Conservation (phyloP, 345 rosid genomes). For the Sisymbrium altissimum region DNA sequence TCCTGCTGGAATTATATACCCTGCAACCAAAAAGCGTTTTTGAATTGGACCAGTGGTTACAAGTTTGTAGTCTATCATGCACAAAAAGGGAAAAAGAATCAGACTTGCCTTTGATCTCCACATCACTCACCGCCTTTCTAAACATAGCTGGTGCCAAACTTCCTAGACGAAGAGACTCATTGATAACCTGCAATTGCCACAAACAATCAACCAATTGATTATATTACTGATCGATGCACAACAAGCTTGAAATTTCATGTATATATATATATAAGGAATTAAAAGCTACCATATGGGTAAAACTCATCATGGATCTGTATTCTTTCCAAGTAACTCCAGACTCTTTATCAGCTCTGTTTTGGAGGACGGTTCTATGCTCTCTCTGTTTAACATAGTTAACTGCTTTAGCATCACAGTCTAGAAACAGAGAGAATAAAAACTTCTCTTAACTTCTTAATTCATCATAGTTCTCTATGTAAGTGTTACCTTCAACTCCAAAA, state of each 20-base stretch:
- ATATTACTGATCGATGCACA: neutral
- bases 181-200: slow-evolving; percentile 35
- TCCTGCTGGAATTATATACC: slow-evolving; percentile 43
- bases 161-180: slow-evolving; percentile 45
- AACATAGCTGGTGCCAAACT: slow-evolving; percentile 37
- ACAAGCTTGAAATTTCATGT: neutral
- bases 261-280: neutral
- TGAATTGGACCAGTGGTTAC: neutral
- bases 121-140: slow-evolving; percentile 38
- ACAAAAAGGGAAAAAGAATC: neutral
- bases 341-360: slow-evolving; percentile 19
- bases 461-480: neutral
- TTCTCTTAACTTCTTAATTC: neutral
- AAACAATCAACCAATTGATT: neutral
- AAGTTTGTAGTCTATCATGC: neutral
- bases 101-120: slow-evolving; percentile 34
- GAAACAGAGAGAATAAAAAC: neutral
- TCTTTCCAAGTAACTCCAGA: slow-evolving; percentile 32
- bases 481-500: slow-evolving; percentile 22
- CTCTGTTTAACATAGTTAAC: slow-evolving; percentile 27
- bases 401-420: neutral
- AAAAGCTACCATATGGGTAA: slow-evolving; percentile 32
- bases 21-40: slow-evolving; percentile 15
- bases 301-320: slow-evolving; percentile 35
- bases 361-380: slow-evolving; percentile 37